Evolutionary conservation across 768 basidiomycete genomes (phyloP), one percentile per base, ranked within the genome.

Genomic region (Pholiota microspora): DNA sequence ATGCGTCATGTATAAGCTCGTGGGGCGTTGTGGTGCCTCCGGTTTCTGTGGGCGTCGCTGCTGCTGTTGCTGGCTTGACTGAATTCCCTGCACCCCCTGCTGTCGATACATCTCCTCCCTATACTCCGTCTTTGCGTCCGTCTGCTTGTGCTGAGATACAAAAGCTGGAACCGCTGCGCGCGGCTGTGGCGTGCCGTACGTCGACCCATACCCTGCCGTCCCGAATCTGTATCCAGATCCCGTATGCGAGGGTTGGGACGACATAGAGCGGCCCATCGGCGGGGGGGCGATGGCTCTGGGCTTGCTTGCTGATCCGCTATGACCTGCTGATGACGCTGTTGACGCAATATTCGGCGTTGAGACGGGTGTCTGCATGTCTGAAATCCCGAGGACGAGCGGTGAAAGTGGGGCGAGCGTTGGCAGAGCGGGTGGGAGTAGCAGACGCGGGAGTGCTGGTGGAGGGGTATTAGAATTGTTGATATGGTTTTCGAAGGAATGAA

Each of bases 1-100:
- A 45, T 60, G 55, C 56, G 46, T 62, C 58, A 40, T 15, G 31
- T 44, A 51, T 23, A 47, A 31, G 12, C 32, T 7, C 2, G 36
- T 32, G 29, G 42, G 46, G 23, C n/a, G n/a, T n/a, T n/a, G n/a
- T n/a, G n/a, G n/a, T n/a, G n/a, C n/a, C n/a, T n/a, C n/a, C n/a
- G 18, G 47, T 21, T 48, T 25, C 35, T 35, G 4, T 25, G 5
- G 16, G 15, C 25, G 21, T 18, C 25, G 36, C 15, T 40, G 18
- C 7, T n/a, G 7, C 15, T 25, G 27, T 10, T 16, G 15, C 27
- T 24, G 29, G 29, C 29, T 31, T 6, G 12, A 12, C 29, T 12
- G 29, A 6, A 6, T 31, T 12, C 29, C 29, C 12, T 31, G 29
- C 29, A 31, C 29, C 6, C 8, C 12, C 8, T 42, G 40, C 40